Conservation (phyloP, 495 filamentous ascomycete species). For the Xylaria longipes region DNA sequence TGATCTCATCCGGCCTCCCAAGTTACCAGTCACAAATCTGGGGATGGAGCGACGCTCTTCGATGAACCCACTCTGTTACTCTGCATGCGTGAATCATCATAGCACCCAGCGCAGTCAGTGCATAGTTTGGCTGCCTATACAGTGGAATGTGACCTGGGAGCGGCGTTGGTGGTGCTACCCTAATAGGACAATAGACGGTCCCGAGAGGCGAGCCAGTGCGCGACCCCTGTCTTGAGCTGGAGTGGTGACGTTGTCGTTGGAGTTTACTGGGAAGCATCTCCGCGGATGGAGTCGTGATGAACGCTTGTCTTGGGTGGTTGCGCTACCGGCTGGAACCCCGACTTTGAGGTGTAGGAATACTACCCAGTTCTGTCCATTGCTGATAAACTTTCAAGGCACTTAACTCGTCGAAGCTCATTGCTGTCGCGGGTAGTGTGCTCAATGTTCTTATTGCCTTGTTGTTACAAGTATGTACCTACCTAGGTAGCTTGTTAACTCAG, state of each 20-base stretch:
- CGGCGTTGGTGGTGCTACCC: constrained; percentile 26
- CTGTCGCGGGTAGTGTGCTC: constrained; percentile 46
- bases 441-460: constrained; percentile 53
- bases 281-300: constrained; percentile 18
- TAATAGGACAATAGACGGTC: constrained; percentile 31
- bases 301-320: constrained; percentile 2
- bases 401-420: constrained; percentile 47
- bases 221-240: constrained; percentile 27
- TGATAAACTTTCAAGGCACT: constrained; percentile 2
- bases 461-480: too few species aligned
- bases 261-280: constrained; percentile 24
- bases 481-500: background rate
- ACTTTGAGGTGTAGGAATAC: constrained; percentile 43
- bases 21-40: background rate
- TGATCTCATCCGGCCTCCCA: background rate
- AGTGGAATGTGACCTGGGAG: background rate
- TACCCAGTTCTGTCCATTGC: background rate
- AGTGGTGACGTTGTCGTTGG: constrained; percentile 28
- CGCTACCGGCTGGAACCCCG: constrained; percentile 33
- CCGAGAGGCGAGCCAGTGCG: constrained; percentile 15
- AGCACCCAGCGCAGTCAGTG: background rate
- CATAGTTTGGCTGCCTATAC: background rate
- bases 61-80: background rate
- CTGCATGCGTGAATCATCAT: constrained; percentile 7
- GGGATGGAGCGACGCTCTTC: too few species aligned